Conservation (phyloP, 2,329 filamentous ascomycete genomes). For the Trichoderma asperellum region DNA sequence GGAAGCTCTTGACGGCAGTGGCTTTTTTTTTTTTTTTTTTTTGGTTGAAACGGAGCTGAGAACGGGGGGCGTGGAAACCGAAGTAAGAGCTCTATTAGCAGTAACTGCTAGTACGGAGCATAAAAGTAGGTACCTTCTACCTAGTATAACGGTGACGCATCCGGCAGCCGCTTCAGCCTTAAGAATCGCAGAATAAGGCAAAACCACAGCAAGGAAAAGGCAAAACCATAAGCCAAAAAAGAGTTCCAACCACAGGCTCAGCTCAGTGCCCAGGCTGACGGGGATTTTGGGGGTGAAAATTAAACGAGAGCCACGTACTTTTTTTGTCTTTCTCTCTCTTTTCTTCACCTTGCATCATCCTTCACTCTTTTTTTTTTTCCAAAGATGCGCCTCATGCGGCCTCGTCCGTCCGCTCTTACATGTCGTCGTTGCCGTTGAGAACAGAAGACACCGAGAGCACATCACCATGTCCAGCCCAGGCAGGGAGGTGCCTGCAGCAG, state of each 20-base stretch:
- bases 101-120: background rate
- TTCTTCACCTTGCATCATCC: background rate
- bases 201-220: background rate
- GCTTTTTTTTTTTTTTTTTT: background rate
- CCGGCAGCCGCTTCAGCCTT: slow-evolving; percentile 25
- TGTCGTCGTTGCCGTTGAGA: slow-evolving; percentile 15
- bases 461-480: slow-evolving; percentile 29
- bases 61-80: background rate
- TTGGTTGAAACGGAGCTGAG: background rate
- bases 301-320: background rate
- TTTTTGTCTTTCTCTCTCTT: background rate
- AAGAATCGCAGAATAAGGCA: background rate
- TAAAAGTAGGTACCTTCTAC: background rate
- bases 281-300: background rate
- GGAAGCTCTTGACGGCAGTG: background rate
- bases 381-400: slow-evolving; percentile 28
- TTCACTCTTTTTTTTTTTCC: background rate
- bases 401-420: slow-evolving; percentile 14
- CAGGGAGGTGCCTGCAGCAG: slow-evolving; percentile 18
- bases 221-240: background rate
- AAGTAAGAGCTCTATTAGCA: background rate
- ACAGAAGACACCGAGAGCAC: background rate
- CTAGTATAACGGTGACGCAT: slow-evolving; percentile 7
- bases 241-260: background rate
- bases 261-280: slow-evolving; percentile 14